Conservation (phyloP, 768 basidiomycete genomes). For the Krasilnikovozyma curviuscula region DNA sequence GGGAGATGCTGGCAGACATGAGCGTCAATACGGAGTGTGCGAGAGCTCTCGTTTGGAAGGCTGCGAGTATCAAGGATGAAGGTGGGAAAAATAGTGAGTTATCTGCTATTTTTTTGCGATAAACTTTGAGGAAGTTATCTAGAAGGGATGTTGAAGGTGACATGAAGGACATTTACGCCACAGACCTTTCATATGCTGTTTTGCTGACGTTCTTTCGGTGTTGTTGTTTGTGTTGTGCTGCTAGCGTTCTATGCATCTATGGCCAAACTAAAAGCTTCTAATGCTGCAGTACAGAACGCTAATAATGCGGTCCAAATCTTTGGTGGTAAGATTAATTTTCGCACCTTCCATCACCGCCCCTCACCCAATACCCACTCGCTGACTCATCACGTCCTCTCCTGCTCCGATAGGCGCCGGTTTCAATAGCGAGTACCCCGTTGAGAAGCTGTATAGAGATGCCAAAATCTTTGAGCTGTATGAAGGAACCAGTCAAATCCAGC, state of each 20-base stretch:
- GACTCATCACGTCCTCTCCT: no score
- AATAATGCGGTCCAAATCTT: conserved; percentile 25
- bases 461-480: conserved; percentile 29
- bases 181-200: no score
- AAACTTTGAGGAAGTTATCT: background rate
- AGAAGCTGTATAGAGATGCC: conserved; percentile 26
- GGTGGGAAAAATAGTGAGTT: conserved; percentile 24
- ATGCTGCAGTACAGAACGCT: conserved; percentile 27
- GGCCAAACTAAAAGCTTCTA: conserved; percentile 27
- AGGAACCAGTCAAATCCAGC: conserved; percentile 7
- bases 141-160: background rate
- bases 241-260: conserved; percentile 29
- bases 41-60: conserved; percentile 24
- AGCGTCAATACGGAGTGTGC: conserved; percentile 26
- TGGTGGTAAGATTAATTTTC: background rate
- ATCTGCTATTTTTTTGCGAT: background rate
- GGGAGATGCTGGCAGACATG: conserved; percentile 30
- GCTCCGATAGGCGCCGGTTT: conserved; percentile 20
- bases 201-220: background rate
- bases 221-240: background rate
- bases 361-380: background rate
- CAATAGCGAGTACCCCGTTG: conserved; percentile 28
- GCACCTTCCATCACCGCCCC: background rate
- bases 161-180: no score
- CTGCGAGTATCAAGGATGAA: conserved; percentile 26